phyloP scores from a whole-genome alignment of 2,329 filamentous ascomycete species.

The Thielaviopsis euricoi region DNA sequence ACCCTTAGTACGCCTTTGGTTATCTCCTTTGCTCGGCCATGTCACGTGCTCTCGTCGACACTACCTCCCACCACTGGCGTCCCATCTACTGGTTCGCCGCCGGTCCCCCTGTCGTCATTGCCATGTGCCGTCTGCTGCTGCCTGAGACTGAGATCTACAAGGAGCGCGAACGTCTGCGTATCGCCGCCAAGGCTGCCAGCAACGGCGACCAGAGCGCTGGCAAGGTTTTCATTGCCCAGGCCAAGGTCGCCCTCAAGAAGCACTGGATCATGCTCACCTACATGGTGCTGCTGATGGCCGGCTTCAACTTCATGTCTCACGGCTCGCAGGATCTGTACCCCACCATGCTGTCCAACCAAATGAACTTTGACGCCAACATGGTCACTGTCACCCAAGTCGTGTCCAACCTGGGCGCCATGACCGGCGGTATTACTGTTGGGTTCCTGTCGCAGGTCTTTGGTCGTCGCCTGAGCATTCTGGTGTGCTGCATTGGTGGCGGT shows the following conservation, averaged over 20 bases:
- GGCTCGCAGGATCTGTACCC: slow-evolving; percentile 69
- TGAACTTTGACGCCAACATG: slow-evolving; percentile 28
- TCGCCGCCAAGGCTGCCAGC: slow-evolving; percentile 18
- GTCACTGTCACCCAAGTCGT: slow-evolving; percentile 57
- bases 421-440: slow-evolving; percentile 56
- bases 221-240: slow-evolving; percentile 52
- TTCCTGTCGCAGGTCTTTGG: slow-evolving; percentile 63
- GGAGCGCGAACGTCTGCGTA: slow-evolving; percentile 47
- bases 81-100: slow-evolving; percentile 84
- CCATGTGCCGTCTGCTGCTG: slow-evolving; percentile 58
- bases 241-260: slow-evolving; percentile 57
- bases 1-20: slow-evolving; percentile 39
- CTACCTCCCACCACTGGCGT: slow-evolving; percentile 65
- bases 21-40: slow-evolving; percentile 48
- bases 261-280: slow-evolving; percentile 73
- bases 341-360: slow-evolving; percentile 46
- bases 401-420: slow-evolving; percentile 62
- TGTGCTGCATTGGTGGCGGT: slow-evolving; percentile 41
- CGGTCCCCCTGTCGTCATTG: slow-evolving; percentile 63
- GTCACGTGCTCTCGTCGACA: slow-evolving; percentile 51
- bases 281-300: slow-evolving; percentile 35
- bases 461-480: slow-evolving; percentile 50
- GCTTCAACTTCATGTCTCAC: slow-evolving; percentile 65
- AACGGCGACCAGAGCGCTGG: slow-evolving; percentile 25
- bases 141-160: slow-evolving; percentile 64